These are phyloP conservation scores for Colletotrichum paranaense DNA, from an alignment of 2,329 filamentous ascomycete genomes.

Conservation along the genomic window DNA sequence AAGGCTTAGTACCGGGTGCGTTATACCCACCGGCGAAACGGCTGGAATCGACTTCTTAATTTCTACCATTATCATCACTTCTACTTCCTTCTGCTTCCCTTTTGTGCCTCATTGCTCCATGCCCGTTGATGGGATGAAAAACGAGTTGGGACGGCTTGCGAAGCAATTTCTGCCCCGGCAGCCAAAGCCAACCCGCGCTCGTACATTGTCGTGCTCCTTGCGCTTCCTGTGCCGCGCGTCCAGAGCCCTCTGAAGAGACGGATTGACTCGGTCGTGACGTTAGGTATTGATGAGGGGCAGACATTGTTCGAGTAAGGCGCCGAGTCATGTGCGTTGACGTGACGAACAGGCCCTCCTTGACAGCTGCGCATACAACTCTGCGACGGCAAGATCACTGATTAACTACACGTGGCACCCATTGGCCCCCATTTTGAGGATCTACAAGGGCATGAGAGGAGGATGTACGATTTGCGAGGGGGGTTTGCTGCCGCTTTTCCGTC, in stretches of 20 bases:
- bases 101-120: neutral
- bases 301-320: neutral
- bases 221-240: neutral
- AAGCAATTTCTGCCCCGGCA: neutral
- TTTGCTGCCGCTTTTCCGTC: neutral
- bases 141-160: neutral
- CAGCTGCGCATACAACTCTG: neutral
- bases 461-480: neutral
- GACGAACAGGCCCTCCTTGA: neutral
- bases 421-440: neutral
- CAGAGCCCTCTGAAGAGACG: neutral
- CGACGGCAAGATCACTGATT: neutral
- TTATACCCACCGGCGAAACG: conserved; percentile 1
- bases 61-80: neutral
- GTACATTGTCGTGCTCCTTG: neutral
- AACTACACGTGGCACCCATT: conserved; percentile 20
- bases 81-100: no score
- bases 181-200: neutral
- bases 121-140: neutral
- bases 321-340: conserved; percentile 16
- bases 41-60: neutral
- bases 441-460: neutral
- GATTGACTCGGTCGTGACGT: neutral
- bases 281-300: neutral
- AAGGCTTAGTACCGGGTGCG: neutral